Base-by-base conservation (phyloP, 257 asterid species). In the Thymus quinquecostatus region DNA sequence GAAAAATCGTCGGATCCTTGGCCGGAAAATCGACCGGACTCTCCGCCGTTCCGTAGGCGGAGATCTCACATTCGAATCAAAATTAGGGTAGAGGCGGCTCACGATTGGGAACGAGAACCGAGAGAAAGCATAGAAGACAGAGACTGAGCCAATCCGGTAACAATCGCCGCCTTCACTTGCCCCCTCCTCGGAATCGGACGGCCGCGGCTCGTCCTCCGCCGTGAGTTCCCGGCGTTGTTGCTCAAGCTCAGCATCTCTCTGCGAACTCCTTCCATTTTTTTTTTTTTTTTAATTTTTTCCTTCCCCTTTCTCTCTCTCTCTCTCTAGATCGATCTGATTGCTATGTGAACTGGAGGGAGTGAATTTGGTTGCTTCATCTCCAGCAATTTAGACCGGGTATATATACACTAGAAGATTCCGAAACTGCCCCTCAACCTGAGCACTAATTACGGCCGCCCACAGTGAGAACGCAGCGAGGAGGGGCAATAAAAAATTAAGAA, bases 101-200 rank as follows among this genome's bases (percentile, higher is more conserved):
- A 56, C 12, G 73, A 74, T 1, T 55, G 63, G 36, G 76, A 55
- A 3, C 78, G 78, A 47, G 82, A 79, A 1, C 76, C 58, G 12
- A 49, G 59, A n/a, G 87, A 78, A 12, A 78, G 64, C 47, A 78
- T 63, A 4, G 75, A 72, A 29, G 72, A 68, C 13, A 69, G 7
- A 6, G 76, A 76, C 58, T 70, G 72, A 6, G 76, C 92, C 77
- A 89, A 68, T 0, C 86, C 92, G 58, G 70, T 40, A 1, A 87
- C 92, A 4, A 87, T 88, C 13, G 87, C 85, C 50, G 77, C 84
- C 80, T 86, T 90, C 83, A 87, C 95, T 79, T 86, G 90, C 40
- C 96, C 92, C 70, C 96, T 80, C 70, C 41, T 86, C 36, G 96
- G 96, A 8, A 90, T 86, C 72, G 79, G 92, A 13, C 92, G 80